phyloP scores from a whole-genome alignment of 768 basidiomycete genomes.

The Ramaria rubella region DNA sequence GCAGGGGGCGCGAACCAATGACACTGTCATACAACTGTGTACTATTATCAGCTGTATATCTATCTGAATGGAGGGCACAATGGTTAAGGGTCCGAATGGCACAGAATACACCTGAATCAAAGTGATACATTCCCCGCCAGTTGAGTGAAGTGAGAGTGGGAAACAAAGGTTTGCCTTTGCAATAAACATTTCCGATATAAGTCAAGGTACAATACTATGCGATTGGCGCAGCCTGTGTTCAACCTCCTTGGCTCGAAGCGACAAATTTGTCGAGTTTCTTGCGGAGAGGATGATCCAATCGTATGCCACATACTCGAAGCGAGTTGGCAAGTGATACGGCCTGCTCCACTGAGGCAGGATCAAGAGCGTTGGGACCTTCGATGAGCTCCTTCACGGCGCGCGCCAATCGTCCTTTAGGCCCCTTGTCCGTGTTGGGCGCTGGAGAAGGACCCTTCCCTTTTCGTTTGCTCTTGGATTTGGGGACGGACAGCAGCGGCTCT shows the following conservation, averaged over 20 bases:
- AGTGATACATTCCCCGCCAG: background rate
- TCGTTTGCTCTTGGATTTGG: slow-evolving; percentile 51
- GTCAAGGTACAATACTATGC: background rate
- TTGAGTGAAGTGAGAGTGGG: background rate
- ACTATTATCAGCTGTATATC: too few relatives aligned
- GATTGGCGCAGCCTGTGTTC: background rate
- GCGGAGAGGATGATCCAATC: slow-evolving; percentile 57
- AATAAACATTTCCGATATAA: slow-evolving; percentile 1
- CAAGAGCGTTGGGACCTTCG: slow-evolving; percentile 35
- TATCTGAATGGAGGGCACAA: background rate
- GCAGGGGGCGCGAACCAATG: background rate
- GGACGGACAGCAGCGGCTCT: slow-evolving; percentile 59
- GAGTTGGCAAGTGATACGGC: slow-evolving; percentile 45
- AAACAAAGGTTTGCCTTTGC: too few relatives aligned
- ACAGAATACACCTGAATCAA: background rate
- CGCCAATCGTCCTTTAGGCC: slow-evolving; percentile 60
- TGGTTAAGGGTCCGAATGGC: background rate
- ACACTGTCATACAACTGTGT: too few relatives aligned
- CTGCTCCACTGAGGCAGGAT: slow-evolving; percentile 42
- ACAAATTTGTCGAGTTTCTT: slow-evolving; percentile 60
- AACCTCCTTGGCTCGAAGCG: background rate
- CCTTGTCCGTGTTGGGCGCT: slow-evolving; percentile 17
- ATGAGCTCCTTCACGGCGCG: slow-evolving; percentile 61
- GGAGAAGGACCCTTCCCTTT: slow-evolving; percentile 42
- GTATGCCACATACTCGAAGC: slow-evolving; percentile 50